Evolutionary conservation across 192 early-diverging fungal genomes (phyloP).

Genomic region (Umbelopsis sp.): DNA sequence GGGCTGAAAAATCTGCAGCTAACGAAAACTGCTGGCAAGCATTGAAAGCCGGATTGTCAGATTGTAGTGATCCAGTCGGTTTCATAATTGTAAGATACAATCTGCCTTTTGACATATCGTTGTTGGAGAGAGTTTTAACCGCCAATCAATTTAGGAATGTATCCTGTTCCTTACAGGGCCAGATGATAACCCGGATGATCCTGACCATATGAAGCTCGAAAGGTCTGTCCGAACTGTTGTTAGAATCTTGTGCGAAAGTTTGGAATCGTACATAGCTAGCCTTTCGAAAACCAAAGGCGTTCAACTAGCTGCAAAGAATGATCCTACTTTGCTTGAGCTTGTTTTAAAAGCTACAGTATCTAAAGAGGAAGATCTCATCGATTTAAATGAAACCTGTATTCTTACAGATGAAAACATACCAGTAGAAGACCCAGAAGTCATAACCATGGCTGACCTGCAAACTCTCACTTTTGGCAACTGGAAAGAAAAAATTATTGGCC

Average conservation of each 20-base stretch:
- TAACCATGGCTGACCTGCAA: constrained; percentile 18
- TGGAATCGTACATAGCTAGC: not conserved
- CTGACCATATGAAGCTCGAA: not conserved
- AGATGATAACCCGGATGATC: constrained; percentile 10
- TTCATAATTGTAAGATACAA: constrained; percentile 27
- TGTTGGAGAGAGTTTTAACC: not conserved
- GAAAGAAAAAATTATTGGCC: constrained; percentile 9
- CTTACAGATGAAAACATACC: not conserved
- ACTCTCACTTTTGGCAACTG: constrained; percentile 3
- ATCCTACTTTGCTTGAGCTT: not conserved
- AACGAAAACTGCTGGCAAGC: not conserved
- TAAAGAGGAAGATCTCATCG: not conserved
- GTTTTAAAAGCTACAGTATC: not conserved
- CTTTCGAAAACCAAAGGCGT: not conserved
- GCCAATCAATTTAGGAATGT: not conserved
- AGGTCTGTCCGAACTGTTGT: not conserved
- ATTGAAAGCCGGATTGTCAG: constrained; percentile 1
- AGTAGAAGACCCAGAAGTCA: constrained; percentile 2
- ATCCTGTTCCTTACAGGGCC: not conserved
- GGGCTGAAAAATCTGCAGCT: not conserved
- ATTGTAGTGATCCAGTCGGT: constrained; percentile 26
- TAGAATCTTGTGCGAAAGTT: not conserved
- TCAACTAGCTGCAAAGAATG: not conserved
- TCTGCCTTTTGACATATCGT: not conserved
- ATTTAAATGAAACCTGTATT: not conserved